A percentile compares a stretch with the other conserved stretches of the same genome.
Conservation (phyloP, 768 basidiomycete species). For the Termitomyces sp. region DNA sequence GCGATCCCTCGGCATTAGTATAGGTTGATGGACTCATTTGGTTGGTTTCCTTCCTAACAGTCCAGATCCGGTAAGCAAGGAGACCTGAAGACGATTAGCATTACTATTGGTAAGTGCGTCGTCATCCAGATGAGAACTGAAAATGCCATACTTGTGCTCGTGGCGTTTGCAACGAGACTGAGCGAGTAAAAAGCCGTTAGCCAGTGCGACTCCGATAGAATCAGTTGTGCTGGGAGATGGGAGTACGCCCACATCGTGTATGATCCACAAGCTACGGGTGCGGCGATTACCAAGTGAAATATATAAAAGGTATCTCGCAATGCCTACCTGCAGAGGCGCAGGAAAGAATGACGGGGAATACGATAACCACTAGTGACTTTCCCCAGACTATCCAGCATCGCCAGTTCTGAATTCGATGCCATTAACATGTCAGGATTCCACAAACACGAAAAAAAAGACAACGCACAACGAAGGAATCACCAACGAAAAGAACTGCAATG, state of each 20-base stretch:
- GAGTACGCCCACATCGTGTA: conserved; percentile 8
- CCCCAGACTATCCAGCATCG: conserved; percentile 8
- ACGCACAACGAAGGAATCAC: conserved; percentile 5
- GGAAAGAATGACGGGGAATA: neutral
- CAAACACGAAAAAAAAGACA: no score
- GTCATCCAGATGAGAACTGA: no score
- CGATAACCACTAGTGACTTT: neutral
- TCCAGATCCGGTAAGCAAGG: conserved; percentile 1
- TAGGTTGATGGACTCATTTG: neutral
- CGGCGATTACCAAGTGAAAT: neutral
- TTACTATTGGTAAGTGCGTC: no score
- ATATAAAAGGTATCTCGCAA: neutral
- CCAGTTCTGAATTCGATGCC: conserved; percentile 3
- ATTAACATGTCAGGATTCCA: no score
- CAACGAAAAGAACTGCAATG: conserved; percentile 4
- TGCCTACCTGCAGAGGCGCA: neutral
- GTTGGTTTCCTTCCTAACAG: neutral
- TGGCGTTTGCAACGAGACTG: conserved; percentile 5
- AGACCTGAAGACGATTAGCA: neutral
- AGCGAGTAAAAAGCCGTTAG: conserved; percentile 1
- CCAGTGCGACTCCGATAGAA: conserved; percentile 1
- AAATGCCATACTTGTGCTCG: conserved; percentile 1
- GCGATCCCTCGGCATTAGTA: neutral
- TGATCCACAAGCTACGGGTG: neutral
- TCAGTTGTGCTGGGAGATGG: conserved; percentile 3